Conservation (phyloP, 1,284 basidiomycete genomes). For the Heterobasidion parviporum region DNA sequence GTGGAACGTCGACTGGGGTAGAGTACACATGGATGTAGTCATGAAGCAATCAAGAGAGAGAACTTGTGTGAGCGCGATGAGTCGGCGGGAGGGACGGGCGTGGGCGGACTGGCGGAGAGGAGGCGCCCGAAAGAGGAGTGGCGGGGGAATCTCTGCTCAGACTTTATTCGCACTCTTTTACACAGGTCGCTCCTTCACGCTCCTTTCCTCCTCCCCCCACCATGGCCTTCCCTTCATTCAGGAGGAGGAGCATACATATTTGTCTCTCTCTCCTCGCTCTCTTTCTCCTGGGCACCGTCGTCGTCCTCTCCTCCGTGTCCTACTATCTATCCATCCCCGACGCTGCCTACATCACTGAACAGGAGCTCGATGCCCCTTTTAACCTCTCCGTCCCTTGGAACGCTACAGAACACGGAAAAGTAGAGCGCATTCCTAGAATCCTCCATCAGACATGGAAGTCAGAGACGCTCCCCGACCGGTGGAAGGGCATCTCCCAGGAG, state of each 20-base stretch:
- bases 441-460: conserved; percentile 99
- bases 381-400: conserved; percentile 45
- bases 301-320: conserved; percentile 87
- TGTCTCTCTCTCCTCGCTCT: conserved; percentile 76
- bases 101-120: too few species aligned
- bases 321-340: conserved; percentile 84
- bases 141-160: too few species aligned
- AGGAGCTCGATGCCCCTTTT: conserved; percentile 58
- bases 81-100: too few species aligned
- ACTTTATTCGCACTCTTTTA: conserved; percentile 2
- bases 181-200: conserved; percentile 12
- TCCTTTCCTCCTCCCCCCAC: conserved; percentile 11
- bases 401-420: conserved; percentile 46
- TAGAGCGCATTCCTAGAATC: conserved; percentile 82
- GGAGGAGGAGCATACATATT: conserved; percentile 46
- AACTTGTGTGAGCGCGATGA: too few species aligned
- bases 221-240: conserved; percentile 32
- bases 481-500: conserved; percentile 72
- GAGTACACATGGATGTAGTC: neutral
- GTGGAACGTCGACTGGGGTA: neutral
- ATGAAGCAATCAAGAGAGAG: too few species aligned
- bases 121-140: too few species aligned
- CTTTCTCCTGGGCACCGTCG: conserved; percentile 83
- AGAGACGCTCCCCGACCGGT: conserved; percentile 76
- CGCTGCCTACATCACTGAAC: conserved; percentile 72